Percentiles rank a stretch among this genome's conserved stretches.
These are phyloP conservation scores for Claviceps sp. DNA, from an alignment of 2,329 filamentous ascomycete species.

Conservation along the genomic window DNA sequence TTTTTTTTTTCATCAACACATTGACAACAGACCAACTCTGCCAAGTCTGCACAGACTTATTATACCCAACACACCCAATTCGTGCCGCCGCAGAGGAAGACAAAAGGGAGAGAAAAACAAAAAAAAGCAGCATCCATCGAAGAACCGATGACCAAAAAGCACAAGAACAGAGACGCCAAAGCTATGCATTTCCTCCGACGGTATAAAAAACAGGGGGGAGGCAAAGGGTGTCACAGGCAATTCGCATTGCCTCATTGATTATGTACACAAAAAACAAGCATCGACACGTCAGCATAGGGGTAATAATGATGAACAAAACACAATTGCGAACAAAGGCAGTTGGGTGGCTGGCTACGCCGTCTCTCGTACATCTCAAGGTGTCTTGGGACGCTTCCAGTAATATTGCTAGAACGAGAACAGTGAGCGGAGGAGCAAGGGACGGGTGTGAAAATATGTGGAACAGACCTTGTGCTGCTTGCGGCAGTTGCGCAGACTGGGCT, in stretches of 20 bases:
- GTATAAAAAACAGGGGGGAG: not conserved
- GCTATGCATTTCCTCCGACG: not conserved
- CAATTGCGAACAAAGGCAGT: not conserved
- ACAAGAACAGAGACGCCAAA: not conserved
- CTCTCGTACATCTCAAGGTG: conserved; percentile 27
- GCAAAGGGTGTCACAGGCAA: not conserved
- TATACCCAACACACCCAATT: not conserved
- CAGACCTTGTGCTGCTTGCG: conserved; percentile 92
- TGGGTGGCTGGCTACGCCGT: not conserved
- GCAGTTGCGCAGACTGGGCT: conserved; percentile 78
- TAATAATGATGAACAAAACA: not conserved
- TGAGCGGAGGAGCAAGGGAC: not conserved
- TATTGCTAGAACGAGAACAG: conserved; percentile 39
- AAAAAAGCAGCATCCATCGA: not conserved
- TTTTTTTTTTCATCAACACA: not conserved
- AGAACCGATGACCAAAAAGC: not conserved
- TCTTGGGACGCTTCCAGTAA: conserved; percentile 53
- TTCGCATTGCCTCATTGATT: not conserved
- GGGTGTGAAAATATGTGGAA: not conserved
- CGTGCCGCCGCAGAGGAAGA: not conserved
- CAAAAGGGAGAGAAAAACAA: not conserved
- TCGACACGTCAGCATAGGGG: not conserved
- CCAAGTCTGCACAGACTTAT: not conserved
- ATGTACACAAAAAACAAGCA: conserved; percentile 3
- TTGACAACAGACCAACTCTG: not conserved